Percentiles rank a stretch among this genome's conserved stretches.
Conservation (phyloP, 257 asterid genomes). For the Cinchona pubescens region DNA sequence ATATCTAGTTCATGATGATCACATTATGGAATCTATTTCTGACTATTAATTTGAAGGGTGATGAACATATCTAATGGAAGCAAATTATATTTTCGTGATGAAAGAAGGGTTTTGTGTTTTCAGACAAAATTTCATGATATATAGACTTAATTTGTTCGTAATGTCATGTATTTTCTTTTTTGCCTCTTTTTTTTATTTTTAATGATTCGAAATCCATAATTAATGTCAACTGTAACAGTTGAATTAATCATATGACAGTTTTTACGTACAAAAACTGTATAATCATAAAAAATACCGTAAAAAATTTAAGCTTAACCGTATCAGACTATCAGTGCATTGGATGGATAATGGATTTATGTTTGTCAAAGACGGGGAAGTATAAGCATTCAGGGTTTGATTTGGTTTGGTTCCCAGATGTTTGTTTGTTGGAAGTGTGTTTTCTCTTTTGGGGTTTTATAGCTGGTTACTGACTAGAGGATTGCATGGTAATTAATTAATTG, state of each 20-base stretch:
- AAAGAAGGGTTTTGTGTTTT: not conserved
- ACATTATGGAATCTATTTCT: not conserved
- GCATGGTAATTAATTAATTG: slow-evolving; percentile 2
- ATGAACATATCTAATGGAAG: not conserved
- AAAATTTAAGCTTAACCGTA: no score
- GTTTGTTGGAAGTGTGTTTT: no score
- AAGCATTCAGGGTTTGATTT: not conserved
- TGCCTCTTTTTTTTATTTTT: no score
- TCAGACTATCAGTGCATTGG: no score
- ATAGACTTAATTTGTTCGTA: no score
- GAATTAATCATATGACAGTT: no score
- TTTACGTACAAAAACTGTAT: no score
- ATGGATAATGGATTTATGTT: no score
- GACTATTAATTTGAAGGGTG: not conserved
- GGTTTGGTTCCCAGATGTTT: not conserved
- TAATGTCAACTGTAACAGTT: no score
- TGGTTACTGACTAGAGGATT: not conserved
- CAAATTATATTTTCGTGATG: not conserved
- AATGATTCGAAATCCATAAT: no score
- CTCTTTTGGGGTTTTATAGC: not conserved
- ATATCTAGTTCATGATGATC: not conserved
- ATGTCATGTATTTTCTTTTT: no score
- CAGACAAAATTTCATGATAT: not conserved
- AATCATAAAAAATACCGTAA: no score
- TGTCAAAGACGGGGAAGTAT: not conserved